These are phyloP conservation scores for Aotearoamyces nothofagi DNA, from an alignment of 2,329 filamentous ascomycete genomes.

Conservation along the genomic window DNA sequence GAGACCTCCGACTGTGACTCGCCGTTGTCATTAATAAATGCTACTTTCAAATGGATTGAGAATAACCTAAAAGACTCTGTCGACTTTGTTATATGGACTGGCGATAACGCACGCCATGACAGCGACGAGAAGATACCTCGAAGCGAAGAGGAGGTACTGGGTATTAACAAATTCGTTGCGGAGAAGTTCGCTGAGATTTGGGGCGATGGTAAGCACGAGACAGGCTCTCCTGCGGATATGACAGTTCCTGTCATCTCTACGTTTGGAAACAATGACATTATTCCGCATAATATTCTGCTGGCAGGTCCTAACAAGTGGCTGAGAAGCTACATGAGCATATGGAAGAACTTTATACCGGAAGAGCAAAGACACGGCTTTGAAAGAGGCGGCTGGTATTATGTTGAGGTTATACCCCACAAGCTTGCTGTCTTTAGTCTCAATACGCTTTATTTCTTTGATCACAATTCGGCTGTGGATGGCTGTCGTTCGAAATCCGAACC, in stretches of 20 bases:
- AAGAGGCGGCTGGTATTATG: constrained; percentile 86
- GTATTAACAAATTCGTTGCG: constrained; percentile 62
- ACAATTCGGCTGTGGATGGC: constrained; percentile 86
- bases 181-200: constrained; percentile 67
- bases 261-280: constrained; percentile 93
- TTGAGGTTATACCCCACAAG: constrained; percentile 75
- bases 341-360: constrained; percentile 80
- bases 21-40: constrained; percentile 65
- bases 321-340: constrained; percentile 59
- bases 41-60: constrained; percentile 80
- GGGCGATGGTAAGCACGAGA: constrained; percentile 30
- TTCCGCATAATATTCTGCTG: constrained; percentile 88
- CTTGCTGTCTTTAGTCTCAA: constrained; percentile 90
- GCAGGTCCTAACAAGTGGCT: constrained; percentile 82
- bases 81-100: constrained; percentile 89
- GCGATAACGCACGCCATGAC: constrained; percentile 80
- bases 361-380: constrained; percentile 82
- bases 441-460: constrained; percentile 89
- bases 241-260: constrained; percentile 74
- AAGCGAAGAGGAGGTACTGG: constrained; percentile 57
- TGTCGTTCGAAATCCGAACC: constrained; percentile 68
- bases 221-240: constrained; percentile 39
- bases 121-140: constrained; percentile 72
- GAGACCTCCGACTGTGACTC: constrained; percentile 83
- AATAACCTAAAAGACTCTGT: constrained; percentile 62